phyloP scores from a whole-genome alignment of 169 alveolate genomes.

The Perkinsus olseni region DNA sequence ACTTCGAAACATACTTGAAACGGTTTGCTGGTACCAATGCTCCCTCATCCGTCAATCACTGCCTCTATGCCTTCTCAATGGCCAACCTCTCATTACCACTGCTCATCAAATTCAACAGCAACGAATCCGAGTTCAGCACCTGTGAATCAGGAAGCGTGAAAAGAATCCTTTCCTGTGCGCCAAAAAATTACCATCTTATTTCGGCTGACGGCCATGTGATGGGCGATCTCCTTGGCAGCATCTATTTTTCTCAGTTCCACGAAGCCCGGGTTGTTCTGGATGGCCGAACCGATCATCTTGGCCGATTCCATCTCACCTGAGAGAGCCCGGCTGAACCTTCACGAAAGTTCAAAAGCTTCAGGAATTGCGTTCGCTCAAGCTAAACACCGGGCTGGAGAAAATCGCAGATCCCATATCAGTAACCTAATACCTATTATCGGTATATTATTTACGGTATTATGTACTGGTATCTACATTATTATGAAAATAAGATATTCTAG shows the following conservation, averaged over 20 bases:
- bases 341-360: background rate
- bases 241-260: conserved; percentile 86
- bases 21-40: background rate
- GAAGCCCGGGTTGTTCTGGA: conserved; percentile 58
- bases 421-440: no score
- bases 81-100: background rate
- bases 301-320: background rate
- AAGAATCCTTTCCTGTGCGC: background rate
- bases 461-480: background rate
- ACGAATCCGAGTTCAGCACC: conserved; percentile 23
- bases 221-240: conserved; percentile 85
- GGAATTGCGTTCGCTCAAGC: background rate
- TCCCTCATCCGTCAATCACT: no score
- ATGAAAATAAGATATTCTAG: background rate
- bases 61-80: background rate
- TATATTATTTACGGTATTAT: no score
- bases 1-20: background rate
- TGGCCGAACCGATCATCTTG: conserved; percentile 49
- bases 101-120: conserved; percentile 26
- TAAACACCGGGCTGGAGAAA: background rate
- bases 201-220: conserved; percentile 71
- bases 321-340: background rate
- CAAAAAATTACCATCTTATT: conserved; percentile 64
- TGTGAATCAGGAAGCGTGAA: background rate
- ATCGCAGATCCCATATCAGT: background rate